These are phyloP conservation scores for Nectriaceae sp. DNA, from an alignment of 2,329 filamentous ascomycete genomes.

Conservation along the genomic window DNA sequence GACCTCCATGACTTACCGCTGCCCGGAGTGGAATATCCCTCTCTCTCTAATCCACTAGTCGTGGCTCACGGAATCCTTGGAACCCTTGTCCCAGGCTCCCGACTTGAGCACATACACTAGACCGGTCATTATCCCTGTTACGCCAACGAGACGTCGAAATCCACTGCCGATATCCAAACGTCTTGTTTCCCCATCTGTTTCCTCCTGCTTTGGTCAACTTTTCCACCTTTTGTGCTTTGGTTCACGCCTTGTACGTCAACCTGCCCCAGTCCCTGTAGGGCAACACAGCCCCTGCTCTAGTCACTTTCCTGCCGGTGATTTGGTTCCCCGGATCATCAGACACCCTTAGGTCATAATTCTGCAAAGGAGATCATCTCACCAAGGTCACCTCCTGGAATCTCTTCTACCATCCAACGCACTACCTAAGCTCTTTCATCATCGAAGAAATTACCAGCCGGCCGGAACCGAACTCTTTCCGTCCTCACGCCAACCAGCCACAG, in stretches of 20 bases:
- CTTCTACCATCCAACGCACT: too few species aligned
- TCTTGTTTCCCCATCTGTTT: constrained; percentile 6
- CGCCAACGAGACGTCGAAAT: constrained; percentile 17
- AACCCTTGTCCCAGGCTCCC: constrained; percentile 12
- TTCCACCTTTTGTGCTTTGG: constrained; percentile 7
- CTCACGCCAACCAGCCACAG: constrained; percentile 11
- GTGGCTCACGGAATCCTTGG: constrained; percentile 4
- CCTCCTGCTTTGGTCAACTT: constrained; percentile 10
- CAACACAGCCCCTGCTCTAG: constrained; percentile 7
- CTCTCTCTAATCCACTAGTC: constrained; percentile 1
- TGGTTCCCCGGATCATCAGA: constrained; percentile 1
- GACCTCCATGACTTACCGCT: constrained; percentile 14
- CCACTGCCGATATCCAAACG: constrained; percentile 4
- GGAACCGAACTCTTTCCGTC: background rate
- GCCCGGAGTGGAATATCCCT: constrained; percentile 8
- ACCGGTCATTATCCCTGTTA: constrained; percentile 22
- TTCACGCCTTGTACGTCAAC: constrained; percentile 7
- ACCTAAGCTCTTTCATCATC: too few species aligned
- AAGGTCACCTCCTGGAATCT: background rate
- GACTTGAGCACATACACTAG: constrained; percentile 5
- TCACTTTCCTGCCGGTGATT: constrained; percentile 5
- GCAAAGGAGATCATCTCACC: background rate
- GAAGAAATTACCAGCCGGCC: background rate
- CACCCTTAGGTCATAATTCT: background rate
- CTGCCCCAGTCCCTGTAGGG: constrained; percentile 7